A percentile compares a stretch with the other conserved stretches of the same genome.
Conservation (phyloP, 208 protist species). For the Histomonas meleagridis region DNA sequence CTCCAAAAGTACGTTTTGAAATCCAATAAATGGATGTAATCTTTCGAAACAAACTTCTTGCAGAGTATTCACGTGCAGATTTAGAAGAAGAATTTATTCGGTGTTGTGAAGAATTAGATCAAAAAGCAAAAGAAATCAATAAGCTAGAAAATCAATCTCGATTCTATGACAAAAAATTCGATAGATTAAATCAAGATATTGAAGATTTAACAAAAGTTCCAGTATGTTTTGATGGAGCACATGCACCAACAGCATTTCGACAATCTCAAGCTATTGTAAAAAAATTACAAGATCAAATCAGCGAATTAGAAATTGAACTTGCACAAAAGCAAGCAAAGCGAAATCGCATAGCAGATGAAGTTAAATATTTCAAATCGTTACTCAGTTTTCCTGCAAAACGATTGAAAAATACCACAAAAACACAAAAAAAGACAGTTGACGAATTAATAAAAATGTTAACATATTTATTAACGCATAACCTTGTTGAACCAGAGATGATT, state of each 20-base stretch:
- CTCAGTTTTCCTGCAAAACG: slow-evolving; percentile 28
- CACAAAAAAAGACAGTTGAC: not conserved
- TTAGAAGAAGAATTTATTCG: not conserved
- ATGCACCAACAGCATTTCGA: not conserved
- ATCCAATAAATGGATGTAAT: slow-evolving; percentile 6
- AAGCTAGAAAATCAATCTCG: not conserved
- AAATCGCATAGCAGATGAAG: not conserved
- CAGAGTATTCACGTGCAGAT: not conserved
- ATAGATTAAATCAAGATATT: slow-evolving; percentile 9
- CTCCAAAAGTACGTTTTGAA: no score
- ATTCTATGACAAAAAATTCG: not conserved
- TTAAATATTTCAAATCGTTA: slow-evolving; percentile 5
- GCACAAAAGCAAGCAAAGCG: not conserved
- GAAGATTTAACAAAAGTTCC: not conserved
- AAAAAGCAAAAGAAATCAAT: not conserved
- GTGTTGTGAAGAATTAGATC: not conserved
- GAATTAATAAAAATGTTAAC: not conserved
- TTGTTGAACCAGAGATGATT: not conserved
- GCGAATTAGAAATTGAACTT: slow-evolving; percentile 15
- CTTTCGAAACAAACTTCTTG: slow-evolving; percentile 1
- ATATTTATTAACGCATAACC: not conserved
- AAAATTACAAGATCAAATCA: slow-evolving; percentile 28
- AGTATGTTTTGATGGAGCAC: slow-evolving; percentile 16
- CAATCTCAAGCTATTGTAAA: not conserved
- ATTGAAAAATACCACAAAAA: not conserved